These are phyloP conservation scores for Ophiostoma sp. DNA, from an alignment of 2,329 filamentous ascomycete genomes.

Conservation along the genomic window DNA sequence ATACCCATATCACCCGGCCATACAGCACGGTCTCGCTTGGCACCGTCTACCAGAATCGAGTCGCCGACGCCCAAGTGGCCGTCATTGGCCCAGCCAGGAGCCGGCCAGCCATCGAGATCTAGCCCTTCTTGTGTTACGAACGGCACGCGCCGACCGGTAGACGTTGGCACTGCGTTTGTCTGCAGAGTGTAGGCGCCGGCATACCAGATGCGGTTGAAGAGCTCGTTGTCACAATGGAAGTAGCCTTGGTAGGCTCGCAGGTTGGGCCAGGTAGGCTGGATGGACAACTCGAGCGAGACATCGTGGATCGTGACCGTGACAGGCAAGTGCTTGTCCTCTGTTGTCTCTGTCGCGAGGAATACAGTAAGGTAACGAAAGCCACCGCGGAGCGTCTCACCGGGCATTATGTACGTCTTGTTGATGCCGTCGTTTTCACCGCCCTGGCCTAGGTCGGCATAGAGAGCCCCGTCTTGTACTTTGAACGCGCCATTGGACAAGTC, in stretches of 20 bases:
- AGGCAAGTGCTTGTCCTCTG: neutral
- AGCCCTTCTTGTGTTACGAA: slow-evolving; percentile 28
- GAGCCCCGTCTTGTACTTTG: slow-evolving; percentile 42
- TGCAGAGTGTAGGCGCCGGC: slow-evolving; percentile 44
- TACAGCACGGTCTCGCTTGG: slow-evolving; percentile 23
- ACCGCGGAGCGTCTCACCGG: slow-evolving; percentile 41
- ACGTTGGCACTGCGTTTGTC: slow-evolving; percentile 34
- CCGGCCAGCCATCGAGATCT: neutral
- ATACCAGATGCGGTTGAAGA: slow-evolving; percentile 52
- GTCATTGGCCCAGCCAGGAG: slow-evolving; percentile 37
- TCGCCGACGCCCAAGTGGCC: slow-evolving; percentile 32
- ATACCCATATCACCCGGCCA: slow-evolving; percentile 39
- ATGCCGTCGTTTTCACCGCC: slow-evolving; percentile 17
- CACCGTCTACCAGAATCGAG: slow-evolving; percentile 29
- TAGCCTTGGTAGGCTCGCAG: slow-evolving; percentile 50
- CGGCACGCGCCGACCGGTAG: slow-evolving; percentile 32
- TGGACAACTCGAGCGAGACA: slow-evolving; percentile 34
- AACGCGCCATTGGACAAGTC: slow-evolving; percentile 44
- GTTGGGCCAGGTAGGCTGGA: slow-evolving; percentile 42
- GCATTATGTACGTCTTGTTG: slow-evolving; percentile 38
- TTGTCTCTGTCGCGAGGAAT: slow-evolving; percentile 32
- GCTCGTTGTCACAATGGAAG: slow-evolving; percentile 44
- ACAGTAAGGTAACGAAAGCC: slow-evolving; percentile 50
- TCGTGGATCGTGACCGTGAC: slow-evolving; percentile 32
- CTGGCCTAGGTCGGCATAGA: slow-evolving; percentile 36